These are phyloP conservation scores for Fusarium agapanthi DNA, from an alignment of 2,329 filamentous ascomycete genomes.

Conservation along the genomic window DNA sequence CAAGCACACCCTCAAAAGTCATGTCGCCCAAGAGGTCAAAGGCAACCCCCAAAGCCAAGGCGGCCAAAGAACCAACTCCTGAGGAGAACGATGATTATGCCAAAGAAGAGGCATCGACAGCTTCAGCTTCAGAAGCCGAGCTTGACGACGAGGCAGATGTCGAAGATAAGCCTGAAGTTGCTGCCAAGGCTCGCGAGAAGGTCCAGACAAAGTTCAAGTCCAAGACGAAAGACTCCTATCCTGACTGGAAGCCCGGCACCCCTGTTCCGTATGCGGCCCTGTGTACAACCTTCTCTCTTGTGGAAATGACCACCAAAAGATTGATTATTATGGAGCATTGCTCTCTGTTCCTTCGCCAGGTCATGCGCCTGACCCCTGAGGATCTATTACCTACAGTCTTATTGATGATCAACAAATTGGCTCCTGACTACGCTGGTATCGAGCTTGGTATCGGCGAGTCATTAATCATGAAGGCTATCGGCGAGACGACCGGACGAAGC, in stretches of 20 bases:
- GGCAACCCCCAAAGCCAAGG: slow-evolving; percentile 20
- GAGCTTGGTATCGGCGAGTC: slow-evolving; percentile 99
- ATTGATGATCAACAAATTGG: slow-evolving; percentile 98
- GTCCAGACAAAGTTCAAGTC: slow-evolving; percentile 79
- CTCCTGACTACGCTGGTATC: slow-evolving; percentile 94
- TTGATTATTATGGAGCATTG: slow-evolving; percentile 89
- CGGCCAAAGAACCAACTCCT: slow-evolving; percentile 6
- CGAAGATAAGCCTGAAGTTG: slow-evolving; percentile 73
- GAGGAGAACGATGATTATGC: slow-evolving; percentile 38
- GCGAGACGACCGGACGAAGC: slow-evolving; percentile 90
- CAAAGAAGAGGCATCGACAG: slow-evolving; percentile 44
- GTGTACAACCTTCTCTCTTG: slow-evolving; percentile 91
- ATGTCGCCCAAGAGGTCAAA: slow-evolving; percentile 35
- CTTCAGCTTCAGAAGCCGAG: slow-evolving; percentile 47
- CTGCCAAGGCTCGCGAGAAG: slow-evolving; percentile 80
- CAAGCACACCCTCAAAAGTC: slow-evolving; percentile 37
- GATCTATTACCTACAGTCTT: slow-evolving; percentile 90
- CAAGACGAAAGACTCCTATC: slow-evolving; percentile 81
- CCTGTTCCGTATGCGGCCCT: slow-evolving; percentile 95
- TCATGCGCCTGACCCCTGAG: slow-evolving; percentile 87
- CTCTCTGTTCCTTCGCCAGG: slow-evolving; percentile 89
- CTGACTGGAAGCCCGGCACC: slow-evolving; percentile 89
- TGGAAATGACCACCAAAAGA: slow-evolving; percentile 94
- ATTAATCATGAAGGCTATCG: slow-evolving; percentile 98
- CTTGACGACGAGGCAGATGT: slow-evolving; percentile 58